Percentiles rank a stretch among this genome's conserved stretches.
Conservation (phyloP, 768 basidiomycete genomes). For the Collybia mongolica region DNA sequence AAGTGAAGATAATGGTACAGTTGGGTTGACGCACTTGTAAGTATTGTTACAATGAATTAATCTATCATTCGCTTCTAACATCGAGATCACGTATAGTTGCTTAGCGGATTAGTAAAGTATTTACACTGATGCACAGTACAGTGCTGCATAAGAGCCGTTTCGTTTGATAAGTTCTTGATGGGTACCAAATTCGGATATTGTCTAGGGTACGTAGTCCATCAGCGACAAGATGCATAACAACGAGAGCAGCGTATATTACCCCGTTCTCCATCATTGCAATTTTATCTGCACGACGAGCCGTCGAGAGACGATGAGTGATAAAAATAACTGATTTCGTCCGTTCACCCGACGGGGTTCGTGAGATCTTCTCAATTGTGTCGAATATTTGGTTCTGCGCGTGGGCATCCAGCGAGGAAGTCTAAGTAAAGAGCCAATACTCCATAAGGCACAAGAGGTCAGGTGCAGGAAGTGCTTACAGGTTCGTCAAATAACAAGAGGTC, state of each 20-base stretch:
- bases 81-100: not conserved
- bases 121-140: constrained; percentile 70
- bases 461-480: constrained; percentile 48
- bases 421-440: constrained; percentile 8
- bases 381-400: constrained; percentile 80
- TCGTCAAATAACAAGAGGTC: constrained; percentile 86
- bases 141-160: constrained; percentile 63
- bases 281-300: constrained; percentile 82
- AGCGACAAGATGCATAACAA: constrained; percentile 3
- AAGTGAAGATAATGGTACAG: not conserved
- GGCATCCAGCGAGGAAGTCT: constrained; percentile 82
- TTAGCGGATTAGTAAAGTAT: constrained; percentile 4
- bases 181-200: constrained; percentile 68
- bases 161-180: constrained; percentile 63
- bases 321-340: constrained; percentile 73
- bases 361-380: constrained; percentile 68
- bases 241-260: constrained; percentile 27
- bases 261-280: constrained; percentile 86
- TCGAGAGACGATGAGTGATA: constrained; percentile 81
- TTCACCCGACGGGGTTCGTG: constrained; percentile 55
- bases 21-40: constrained; percentile 2
- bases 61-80: not conserved
- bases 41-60: constrained; percentile 7
- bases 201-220: constrained; percentile 6
- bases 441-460: constrained; percentile 4